Percentiles rank a stretch among this genome's conserved stretches.
Evolutionary conservation across 345 rosid species (phyloP).

Genomic region (Rhizophora mangle): DNA sequence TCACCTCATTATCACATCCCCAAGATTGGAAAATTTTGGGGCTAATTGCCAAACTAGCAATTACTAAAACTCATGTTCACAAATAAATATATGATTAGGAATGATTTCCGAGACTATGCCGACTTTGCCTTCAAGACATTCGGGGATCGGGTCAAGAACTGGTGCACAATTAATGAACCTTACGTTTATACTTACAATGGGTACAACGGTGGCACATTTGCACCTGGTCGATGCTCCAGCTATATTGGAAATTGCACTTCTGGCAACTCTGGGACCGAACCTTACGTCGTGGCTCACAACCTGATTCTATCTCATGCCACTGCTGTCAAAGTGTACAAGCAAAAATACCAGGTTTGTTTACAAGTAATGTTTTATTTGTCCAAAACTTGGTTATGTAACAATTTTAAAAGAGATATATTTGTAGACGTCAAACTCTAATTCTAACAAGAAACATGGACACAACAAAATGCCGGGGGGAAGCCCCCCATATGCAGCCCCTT

Average conservation of each 20-base stretch:
- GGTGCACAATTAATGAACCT: constrained; percentile 38
- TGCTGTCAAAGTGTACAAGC: constrained; percentile 30
- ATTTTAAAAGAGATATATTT: too few species aligned
- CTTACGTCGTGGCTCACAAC: constrained; percentile 36
- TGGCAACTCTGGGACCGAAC: constrained; percentile 43
- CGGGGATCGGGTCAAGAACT: constrained; percentile 34
- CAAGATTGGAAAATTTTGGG: too few species aligned
- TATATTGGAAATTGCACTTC: constrained; percentile 33
- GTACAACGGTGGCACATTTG: constrained; percentile 20
- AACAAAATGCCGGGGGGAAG: too few species aligned
- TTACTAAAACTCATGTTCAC: not conserved
- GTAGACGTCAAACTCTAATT: too few species aligned
- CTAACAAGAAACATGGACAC: too few species aligned
- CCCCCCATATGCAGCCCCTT: too few species aligned
- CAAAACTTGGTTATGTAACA: too few species aligned
- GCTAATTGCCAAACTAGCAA: too few species aligned
- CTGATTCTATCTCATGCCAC: constrained; percentile 42
- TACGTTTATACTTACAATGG: constrained; percentile 11
- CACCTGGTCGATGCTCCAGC: constrained; percentile 53
- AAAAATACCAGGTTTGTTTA: constrained; percentile 35
- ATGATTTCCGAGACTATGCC: constrained; percentile 26
- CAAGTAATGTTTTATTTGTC: not conserved
- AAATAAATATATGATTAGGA: constrained; percentile 3
- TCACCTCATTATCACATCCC: too few species aligned
- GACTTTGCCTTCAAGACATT: constrained; percentile 36